These are phyloP conservation scores for Leishmania mexicana DNA, from an alignment of 208 protist species.

Conservation along the genomic window DNA sequence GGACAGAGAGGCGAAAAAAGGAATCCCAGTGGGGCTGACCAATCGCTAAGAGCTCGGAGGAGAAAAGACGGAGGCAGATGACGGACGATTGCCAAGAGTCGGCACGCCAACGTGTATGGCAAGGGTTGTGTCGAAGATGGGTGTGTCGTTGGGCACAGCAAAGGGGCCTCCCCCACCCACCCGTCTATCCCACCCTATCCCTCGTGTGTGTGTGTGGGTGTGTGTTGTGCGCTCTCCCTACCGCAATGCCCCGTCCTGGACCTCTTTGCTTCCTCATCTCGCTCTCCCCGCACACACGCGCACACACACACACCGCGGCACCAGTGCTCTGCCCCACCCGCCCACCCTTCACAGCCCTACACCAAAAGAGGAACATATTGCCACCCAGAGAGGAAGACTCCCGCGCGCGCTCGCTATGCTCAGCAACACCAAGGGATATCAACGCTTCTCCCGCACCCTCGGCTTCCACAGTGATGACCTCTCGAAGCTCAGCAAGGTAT, in stretches of 20 bases:
- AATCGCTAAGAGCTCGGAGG: neutral
- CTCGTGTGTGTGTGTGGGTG: neutral
- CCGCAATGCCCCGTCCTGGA: neutral
- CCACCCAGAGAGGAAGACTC: neutral
- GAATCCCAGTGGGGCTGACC: neutral
- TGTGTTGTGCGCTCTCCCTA: neutral
- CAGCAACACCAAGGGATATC: constrained; percentile 60
- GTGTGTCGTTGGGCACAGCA: neutral
- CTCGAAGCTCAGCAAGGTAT: constrained; percentile 39
- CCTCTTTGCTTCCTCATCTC: neutral
- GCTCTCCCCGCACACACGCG: neutral
- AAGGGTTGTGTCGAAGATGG: neutral
- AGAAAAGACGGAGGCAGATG: neutral
- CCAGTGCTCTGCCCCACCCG: neutral
- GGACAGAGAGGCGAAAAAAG: neutral
- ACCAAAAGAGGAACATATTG: neutral
- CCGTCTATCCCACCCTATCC: neutral
- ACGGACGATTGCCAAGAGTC: neutral
- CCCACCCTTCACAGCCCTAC: neutral
- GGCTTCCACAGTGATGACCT: constrained; percentile 39
- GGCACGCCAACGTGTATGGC: neutral
- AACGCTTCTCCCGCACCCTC: constrained; percentile 37
- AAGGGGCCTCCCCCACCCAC: neutral
- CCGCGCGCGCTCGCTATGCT: constrained; percentile 46
- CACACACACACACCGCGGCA: neutral